Conservation (phyloP, 495 filamentous ascomycete species). For the Rostrohypoxylon terebratum region DNA sequence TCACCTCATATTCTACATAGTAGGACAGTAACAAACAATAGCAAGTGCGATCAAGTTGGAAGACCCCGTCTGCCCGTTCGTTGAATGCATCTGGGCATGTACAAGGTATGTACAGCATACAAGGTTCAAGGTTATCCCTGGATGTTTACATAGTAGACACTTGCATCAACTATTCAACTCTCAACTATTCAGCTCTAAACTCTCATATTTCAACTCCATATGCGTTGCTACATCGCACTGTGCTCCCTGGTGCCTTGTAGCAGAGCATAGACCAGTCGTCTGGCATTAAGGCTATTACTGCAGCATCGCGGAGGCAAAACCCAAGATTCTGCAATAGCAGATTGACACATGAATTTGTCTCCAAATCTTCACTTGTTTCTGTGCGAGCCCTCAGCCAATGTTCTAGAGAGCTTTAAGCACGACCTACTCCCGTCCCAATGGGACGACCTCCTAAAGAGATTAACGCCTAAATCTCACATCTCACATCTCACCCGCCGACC, state of each 20-base stretch:
- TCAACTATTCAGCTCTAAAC: not conserved
- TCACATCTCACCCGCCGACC: not conserved
- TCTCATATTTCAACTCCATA: not conserved
- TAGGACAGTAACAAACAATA: not conserved
- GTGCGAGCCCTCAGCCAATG: not conserved
- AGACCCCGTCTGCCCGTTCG: not conserved
- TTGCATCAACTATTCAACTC: not conserved
- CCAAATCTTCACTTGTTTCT: not conserved
- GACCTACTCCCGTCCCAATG: not conserved
- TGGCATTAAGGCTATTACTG: not conserved
- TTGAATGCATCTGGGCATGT: not conserved
- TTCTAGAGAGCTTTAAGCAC: not conserved
- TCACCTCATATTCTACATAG: not conserved
- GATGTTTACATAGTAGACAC: too few species aligned
- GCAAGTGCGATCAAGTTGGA: not conserved
- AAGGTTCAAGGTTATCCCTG: not conserved
- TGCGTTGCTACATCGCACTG: not conserved
- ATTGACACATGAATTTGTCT: not conserved
- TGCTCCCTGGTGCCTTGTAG: not conserved
- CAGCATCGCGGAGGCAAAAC: not conserved
- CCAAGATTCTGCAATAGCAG: not conserved
- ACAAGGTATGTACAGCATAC: too few species aligned
- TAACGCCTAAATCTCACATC: slow-evolving; percentile 3
- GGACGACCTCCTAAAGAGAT: not conserved
- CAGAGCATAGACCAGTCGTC: not conserved